These are phyloP conservation scores for Picea abies DNA, from an alignment of 83 land plant genomes.

Conservation along the genomic window DNA sequence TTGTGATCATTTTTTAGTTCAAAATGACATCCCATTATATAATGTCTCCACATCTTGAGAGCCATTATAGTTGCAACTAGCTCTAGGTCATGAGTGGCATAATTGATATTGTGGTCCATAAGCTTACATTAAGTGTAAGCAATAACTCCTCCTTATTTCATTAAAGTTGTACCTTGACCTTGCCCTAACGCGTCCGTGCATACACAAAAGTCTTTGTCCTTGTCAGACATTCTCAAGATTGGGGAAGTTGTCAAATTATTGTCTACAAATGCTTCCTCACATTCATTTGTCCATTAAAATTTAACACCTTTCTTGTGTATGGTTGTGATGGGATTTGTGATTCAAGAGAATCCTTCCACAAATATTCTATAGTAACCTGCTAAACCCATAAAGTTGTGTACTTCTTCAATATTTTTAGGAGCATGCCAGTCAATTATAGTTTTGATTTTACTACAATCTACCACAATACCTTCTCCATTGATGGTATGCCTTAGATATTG, in stretches of 20 bases:
- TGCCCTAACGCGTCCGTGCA: no score
- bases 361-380: slow-evolving; percentile 17
- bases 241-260: slow-evolving; percentile 14
- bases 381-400: slow-evolving; percentile 13
- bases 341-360: slow-evolving; percentile 18
- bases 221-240: slow-evolving; percentile 12
- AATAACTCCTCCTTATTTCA: no score
- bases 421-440: slow-evolving; percentile 12
- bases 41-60: no score
- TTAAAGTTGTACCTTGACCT: no score
- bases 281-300: slow-evolving; percentile 11
- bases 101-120: no score
- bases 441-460: slow-evolving; percentile 17
- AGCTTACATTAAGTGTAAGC: no score
- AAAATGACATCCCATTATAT: no score
- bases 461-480: background rate
- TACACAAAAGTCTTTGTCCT: no score
- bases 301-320: slow-evolving; percentile 4
- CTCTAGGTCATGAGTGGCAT: no score
- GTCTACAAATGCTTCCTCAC: slow-evolving; percentile 16
- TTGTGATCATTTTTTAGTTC: no score
- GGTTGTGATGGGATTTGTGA: background rate
- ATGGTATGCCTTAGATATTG: slow-evolving; percentile 3
- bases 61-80: no score
- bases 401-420: slow-evolving; percentile 3